Conservation (phyloP, 1,284 basidiomycete species). For the Tremellales sp. region DNA sequence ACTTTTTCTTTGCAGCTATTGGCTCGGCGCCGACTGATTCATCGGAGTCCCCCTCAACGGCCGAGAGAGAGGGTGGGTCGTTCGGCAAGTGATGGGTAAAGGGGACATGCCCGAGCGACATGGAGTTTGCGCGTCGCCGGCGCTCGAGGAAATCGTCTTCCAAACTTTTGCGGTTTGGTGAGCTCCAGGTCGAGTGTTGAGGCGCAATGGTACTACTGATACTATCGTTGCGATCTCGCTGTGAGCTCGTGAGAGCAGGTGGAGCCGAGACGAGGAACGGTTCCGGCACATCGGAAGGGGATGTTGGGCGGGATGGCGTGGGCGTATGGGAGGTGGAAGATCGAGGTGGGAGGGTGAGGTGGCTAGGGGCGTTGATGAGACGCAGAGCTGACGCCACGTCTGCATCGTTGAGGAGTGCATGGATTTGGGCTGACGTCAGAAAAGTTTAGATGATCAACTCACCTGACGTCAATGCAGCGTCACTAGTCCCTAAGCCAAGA, state of each 20-base stretch:
- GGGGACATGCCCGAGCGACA: conserved; percentile 27
- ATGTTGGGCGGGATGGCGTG: conserved; percentile 2
- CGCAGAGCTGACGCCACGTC: conserved; percentile 38
- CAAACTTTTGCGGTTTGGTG: not conserved
- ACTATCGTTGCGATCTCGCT: conserved; percentile 12
- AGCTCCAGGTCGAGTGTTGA: not conserved
- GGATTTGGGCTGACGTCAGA: conserved; percentile 34
- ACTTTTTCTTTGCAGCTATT: conserved; percentile 11
- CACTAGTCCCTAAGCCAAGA: conserved; percentile 27
- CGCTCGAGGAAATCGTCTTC: not conserved
- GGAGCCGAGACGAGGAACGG: conserved; percentile 40
- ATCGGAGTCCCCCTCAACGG: conserved; percentile 15
- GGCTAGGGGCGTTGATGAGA: conserved; percentile 20
- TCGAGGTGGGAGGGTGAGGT: conserved; percentile 2
- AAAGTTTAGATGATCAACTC: conserved; percentile 1
- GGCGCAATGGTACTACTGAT: conserved; percentile 5
- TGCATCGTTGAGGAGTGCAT: conserved; percentile 33
- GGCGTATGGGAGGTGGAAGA: conserved; percentile 6
- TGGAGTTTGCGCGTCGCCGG: conserved; percentile 11
- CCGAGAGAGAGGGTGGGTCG: too few relatives aligned
- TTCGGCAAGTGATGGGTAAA: conserved; percentile 38
- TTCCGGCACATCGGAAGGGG: conserved; percentile 8
- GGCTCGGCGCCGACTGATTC: conserved; percentile 1
- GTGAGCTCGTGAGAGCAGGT: conserved; percentile 28
- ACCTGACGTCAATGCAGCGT: conserved; percentile 31